phyloP scores from a whole-genome alignment of 139 green algal species.

The Chlorella sp. region DNA sequence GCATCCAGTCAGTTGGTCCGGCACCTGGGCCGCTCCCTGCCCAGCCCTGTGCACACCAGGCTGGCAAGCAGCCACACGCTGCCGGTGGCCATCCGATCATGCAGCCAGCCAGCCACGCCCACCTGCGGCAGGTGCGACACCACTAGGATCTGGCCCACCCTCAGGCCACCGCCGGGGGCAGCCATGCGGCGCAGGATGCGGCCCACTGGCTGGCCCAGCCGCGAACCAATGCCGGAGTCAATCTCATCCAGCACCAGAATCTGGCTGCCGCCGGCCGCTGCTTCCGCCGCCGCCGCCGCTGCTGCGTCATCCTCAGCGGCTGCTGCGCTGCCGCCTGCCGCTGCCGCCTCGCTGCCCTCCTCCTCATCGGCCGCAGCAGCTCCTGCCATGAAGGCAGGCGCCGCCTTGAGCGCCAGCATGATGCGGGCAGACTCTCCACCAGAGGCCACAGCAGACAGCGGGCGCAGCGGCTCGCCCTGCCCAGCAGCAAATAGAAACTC shows the following conservation, averaged over 20 bases:
- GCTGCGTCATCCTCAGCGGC: background rate
- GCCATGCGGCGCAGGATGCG: constrained; percentile 73
- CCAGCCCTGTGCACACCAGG: no score
- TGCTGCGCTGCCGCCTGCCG: background rate
- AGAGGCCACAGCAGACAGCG: constrained; percentile 76
- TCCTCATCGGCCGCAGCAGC: background rate
- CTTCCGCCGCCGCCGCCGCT: background rate
- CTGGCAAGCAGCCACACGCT: no score
- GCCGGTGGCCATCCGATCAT: no score
- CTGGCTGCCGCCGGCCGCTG: constrained; percentile 32
- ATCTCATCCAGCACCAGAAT: constrained; percentile 88
- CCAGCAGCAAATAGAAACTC: constrained; percentile 82
- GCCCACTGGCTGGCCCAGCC: constrained; percentile 75
- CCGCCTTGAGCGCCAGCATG: constrained; percentile 90
- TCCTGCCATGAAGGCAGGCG: constrained; percentile 50
- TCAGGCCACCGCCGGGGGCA: background rate
- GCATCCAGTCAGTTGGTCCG: no score
- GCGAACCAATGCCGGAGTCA: constrained; percentile 75
- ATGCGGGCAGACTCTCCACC: constrained; percentile 83
- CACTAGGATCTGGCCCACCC: constrained; percentile 76
- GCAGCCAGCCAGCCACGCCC: background rate
- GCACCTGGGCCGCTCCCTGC: no score
- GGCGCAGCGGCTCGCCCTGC: constrained; percentile 76
- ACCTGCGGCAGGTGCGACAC: constrained; percentile 86
- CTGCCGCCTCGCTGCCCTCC: background rate